These are phyloP conservation scores for Colletotrichum plurivorum DNA, from an alignment of 2,329 filamentous ascomycete species.

Conservation along the genomic window DNA sequence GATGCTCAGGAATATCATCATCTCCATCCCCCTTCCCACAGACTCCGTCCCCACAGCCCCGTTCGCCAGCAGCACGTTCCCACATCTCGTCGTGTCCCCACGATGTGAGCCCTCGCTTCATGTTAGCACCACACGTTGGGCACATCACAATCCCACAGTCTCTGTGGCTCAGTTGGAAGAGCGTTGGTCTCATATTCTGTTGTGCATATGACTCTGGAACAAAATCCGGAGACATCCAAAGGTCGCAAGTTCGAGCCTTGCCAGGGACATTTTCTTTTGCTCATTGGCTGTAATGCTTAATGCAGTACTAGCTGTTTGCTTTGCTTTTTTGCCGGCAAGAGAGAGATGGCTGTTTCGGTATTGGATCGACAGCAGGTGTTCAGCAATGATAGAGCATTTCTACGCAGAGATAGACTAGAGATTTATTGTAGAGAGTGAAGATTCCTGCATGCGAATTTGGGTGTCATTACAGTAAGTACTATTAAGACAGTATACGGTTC, in stretches of 20 bases:
- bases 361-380: no score
- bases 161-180: slow-evolving; percentile 24
- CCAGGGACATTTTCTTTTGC: slow-evolving; percentile 12
- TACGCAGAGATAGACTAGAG: no score
- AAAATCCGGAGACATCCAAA: slow-evolving; percentile 14
- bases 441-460: no score
- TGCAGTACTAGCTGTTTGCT: no score
- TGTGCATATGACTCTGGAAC: slow-evolving; percentile 17
- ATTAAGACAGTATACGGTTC: neutral
- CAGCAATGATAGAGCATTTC: no score
- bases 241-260: slow-evolving; percentile 24
- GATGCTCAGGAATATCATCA: neutral
- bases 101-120: neutral
- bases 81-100: neutral
- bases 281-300: neutral
- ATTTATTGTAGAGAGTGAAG: no score
- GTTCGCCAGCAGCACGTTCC: neutral
- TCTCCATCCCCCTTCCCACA: neutral
- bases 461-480: no score
- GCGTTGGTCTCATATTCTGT: slow-evolving; percentile 22
- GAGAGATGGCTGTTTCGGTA: neutral
- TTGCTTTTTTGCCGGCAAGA: neutral
- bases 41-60: neutral
- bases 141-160: neutral
- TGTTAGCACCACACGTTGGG: neutral